Evolutionary conservation across 2,329 filamentous ascomycete genomes (phyloP).

Genomic region (Aspergillus eucalypticola): DNA sequence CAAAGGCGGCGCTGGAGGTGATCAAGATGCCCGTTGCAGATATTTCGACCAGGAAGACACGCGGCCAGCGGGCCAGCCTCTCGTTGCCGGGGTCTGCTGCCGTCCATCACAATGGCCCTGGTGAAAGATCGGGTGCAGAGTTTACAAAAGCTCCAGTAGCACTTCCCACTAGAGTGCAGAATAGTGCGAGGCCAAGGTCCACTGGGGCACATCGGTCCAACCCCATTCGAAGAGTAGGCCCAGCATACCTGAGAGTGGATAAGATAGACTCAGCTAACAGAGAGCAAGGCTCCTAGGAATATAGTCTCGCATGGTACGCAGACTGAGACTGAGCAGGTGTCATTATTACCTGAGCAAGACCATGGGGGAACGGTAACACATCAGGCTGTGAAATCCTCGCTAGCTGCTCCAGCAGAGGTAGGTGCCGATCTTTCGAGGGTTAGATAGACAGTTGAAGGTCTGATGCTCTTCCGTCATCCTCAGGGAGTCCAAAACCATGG

Average conservation of each 20-base stretch:
- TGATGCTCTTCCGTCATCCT: background rate
- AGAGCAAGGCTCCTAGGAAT: background rate
- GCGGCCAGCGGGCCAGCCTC: constrained; percentile 2
- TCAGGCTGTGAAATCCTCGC: background rate
- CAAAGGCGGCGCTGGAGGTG: background rate
- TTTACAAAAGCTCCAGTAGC: background rate
- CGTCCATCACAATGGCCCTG: background rate
- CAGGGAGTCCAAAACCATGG: background rate
- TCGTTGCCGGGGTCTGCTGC: background rate
- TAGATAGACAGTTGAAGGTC: background rate
- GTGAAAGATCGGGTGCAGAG: background rate
- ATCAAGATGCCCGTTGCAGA: background rate
- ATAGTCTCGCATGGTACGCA: background rate
- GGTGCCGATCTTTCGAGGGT: background rate
- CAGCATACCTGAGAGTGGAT: background rate
- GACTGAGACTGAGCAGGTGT: background rate
- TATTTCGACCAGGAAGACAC: background rate
- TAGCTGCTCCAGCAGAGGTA: background rate
- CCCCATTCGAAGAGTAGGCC: background rate
- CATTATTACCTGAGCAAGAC: background rate
- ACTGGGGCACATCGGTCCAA: background rate
- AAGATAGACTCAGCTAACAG: background rate
- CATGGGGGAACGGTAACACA: background rate
- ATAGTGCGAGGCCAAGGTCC: background rate
- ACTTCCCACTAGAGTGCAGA: background rate